Evolutionary conservation across 305 asterid species (phyloP).

Genomic region (Nicotiana rustica): DNA sequence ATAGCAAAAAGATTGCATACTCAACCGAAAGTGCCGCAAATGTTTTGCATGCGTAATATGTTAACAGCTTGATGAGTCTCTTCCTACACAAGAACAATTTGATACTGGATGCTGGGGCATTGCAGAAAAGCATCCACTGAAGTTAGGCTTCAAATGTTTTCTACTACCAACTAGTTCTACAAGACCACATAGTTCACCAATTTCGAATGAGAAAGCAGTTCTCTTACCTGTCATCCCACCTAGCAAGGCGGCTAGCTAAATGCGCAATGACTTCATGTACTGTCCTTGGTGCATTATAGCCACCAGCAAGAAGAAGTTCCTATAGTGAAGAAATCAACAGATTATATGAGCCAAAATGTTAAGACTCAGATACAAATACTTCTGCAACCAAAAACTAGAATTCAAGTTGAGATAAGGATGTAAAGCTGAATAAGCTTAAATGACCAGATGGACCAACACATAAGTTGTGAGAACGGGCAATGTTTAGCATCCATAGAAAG

Average conservation of each 20-base stretch:
- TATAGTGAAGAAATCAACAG: constrained; percentile 40
- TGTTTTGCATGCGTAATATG: neutral
- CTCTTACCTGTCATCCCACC: constrained; percentile 98
- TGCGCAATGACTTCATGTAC: constrained; percentile 78
- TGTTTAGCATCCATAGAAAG: constrained; percentile 25
- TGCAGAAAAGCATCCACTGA: neutral
- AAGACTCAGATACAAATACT: constrained; percentile 15
- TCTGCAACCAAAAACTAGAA: constrained; percentile 30
- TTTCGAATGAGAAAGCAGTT: constrained; percentile 30
- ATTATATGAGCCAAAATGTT: constrained; percentile 23
- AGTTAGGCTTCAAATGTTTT: neutral
- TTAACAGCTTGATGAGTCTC: constrained; percentile 4
- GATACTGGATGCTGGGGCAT: neutral
- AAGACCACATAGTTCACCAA: neutral
- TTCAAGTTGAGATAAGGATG: constrained; percentile 4
- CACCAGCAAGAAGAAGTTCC: constrained; percentile 93
- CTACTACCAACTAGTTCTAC: constrained; percentile 22
- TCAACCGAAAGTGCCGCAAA: neutral
- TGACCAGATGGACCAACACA: constrained; percentile 25
- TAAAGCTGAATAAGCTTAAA: neutral
- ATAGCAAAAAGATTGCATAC: neutral
- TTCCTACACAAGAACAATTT: neutral
- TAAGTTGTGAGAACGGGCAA: constrained; percentile 30
- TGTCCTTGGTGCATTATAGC: constrained; percentile 81
- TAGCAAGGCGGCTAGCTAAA: constrained; percentile 87